phyloP scores from a whole-genome alignment of 2,329 filamentous ascomycete species.

The Paraphoma sp. region DNA sequence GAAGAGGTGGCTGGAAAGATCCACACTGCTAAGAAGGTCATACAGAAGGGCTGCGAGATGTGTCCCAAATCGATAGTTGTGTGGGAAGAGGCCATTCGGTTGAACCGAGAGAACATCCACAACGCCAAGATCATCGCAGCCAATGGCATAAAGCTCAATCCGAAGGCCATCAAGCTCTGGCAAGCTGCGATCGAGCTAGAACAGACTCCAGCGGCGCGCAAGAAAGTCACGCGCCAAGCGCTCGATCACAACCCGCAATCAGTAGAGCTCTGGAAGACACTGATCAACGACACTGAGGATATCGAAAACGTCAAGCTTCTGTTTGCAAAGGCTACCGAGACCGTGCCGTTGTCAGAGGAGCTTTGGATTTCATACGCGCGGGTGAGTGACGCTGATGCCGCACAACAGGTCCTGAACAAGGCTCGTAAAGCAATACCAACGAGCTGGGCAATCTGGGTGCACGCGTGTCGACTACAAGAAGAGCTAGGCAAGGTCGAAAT shows the following conservation, averaged over 20 bases:
- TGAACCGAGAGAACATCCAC: constrained; percentile 76
- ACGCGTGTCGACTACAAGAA: constrained; percentile 85
- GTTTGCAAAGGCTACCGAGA: constrained; percentile 92
- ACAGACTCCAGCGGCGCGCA: constrained; percentile 80
- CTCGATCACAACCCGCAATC: constrained; percentile 93
- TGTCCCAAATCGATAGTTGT: constrained; percentile 94
- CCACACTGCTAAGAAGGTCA: constrained; percentile 85
- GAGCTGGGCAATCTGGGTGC: constrained; percentile 96
- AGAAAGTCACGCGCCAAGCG: constrained; percentile 89
- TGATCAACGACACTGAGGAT: constrained; percentile 93
- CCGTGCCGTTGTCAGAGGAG: constrained; percentile 92
- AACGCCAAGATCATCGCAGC: constrained; percentile 97
- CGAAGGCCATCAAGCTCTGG: constrained; percentile 88
- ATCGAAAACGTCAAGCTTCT: constrained; percentile 85
- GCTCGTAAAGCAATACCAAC: constrained; percentile 93
- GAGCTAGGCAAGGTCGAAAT: constrained; percentile 84
- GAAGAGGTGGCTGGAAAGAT: constrained; percentile 94
- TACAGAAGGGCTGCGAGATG: constrained; percentile 84
- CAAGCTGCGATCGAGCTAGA: constrained; percentile 95
- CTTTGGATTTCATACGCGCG: constrained; percentile 93
- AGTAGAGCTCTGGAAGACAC: constrained; percentile 96
- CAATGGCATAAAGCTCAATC: constrained; percentile 90
- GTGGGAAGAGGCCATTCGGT: constrained; percentile 93
- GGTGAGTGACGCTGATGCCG: constrained; percentile 87
- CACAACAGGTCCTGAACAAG: constrained; percentile 92